Evolutionary conservation across 352 stramenopile species (phyloP), one percentile per base, ranked within the genome.

Genomic region (Phytophthora europaea): DNA sequence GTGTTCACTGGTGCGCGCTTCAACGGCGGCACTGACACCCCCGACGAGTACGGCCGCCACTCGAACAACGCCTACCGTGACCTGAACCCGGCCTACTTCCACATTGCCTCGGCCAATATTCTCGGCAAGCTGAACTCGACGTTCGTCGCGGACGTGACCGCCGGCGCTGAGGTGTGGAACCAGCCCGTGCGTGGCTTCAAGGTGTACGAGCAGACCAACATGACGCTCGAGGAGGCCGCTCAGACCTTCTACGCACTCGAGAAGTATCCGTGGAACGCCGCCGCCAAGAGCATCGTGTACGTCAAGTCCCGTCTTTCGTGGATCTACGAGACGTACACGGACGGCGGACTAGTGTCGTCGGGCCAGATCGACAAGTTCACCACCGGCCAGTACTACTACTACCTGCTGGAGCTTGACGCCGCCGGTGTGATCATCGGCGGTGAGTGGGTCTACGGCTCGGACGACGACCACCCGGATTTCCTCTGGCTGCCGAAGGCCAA

Each of bases 161-260:
- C 73, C 2, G 70, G 40, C 22, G 31, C 59, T 1, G 65, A 85
- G 55, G 82, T 92, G 26, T 92, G 84, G 82, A 92, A 92, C 70
- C 80, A 87, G 61, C 84, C 84, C 5, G 73, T 92, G 33, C 67
- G 66, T 18, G 75, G 68, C 61, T 90, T 85, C 78, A 67, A 78
- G 38, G 80, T 75, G 52, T 90, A 81, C 67, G 60, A 83, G 48
- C 54, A 81, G 28, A 67, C 70, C 28, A 55, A 57, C 12, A 75
- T 84, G 67, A 71, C 69, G n/a, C 57, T 87, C 51, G 65, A 74
- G 31, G 70, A 79, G 12, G 62, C 73, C 12, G 47, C 80, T 3
- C 67, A 73, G 1, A 80, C 80, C 18, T 67, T 81, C 33, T 89
- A 82, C 58, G 67, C 63, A 33, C 76, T 78, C 3, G 61, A 73